A percentile compares a stretch with the other conserved stretches of the same genome.
Conservation (phyloP, 257 asterid genomes). For the Jasminum sambac region DNA sequence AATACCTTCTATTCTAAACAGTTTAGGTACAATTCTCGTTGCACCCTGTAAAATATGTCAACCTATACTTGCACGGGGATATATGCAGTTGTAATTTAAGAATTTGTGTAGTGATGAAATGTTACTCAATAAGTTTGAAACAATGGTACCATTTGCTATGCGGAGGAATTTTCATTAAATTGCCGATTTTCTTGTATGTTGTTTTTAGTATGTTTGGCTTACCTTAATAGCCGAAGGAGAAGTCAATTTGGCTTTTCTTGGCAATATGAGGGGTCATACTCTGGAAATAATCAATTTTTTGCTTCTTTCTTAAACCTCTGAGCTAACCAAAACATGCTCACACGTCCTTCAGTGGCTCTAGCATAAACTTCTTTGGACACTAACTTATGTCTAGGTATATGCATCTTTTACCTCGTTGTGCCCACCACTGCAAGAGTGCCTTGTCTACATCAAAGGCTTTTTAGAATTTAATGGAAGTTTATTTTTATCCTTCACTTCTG, state of each 20-base stretch:
- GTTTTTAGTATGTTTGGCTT: neutral
- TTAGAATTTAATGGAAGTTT: neutral
- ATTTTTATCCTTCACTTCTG: neutral
- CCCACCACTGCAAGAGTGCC: neutral
- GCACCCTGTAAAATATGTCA: neutral
- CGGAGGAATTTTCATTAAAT: neutral
- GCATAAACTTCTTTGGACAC: too few relatives aligned
- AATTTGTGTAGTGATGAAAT: neutral
- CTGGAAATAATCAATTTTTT: neutral
- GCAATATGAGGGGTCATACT: neutral
- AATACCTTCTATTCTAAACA: slow-evolving; percentile 58
- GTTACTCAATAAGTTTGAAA: neutral
- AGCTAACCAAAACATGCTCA: neutral
- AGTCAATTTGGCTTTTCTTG: neutral
- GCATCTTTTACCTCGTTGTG: neutral
- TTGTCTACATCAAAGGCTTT: neutral
- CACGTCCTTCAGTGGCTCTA: too few relatives aligned
- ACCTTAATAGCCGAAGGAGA: neutral
- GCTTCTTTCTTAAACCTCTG: neutral
- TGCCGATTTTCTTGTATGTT: neutral
- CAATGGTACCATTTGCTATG: neutral
- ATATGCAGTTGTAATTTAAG: neutral
- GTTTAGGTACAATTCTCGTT: slow-evolving; percentile 41
- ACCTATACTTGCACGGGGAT: slow-evolving; percentile 9
- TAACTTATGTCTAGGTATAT: too few relatives aligned